These are phyloP conservation scores for Saturnispora hagleri DNA, from an alignment of 805 yeast genomes.

Conservation along the genomic window DNA sequence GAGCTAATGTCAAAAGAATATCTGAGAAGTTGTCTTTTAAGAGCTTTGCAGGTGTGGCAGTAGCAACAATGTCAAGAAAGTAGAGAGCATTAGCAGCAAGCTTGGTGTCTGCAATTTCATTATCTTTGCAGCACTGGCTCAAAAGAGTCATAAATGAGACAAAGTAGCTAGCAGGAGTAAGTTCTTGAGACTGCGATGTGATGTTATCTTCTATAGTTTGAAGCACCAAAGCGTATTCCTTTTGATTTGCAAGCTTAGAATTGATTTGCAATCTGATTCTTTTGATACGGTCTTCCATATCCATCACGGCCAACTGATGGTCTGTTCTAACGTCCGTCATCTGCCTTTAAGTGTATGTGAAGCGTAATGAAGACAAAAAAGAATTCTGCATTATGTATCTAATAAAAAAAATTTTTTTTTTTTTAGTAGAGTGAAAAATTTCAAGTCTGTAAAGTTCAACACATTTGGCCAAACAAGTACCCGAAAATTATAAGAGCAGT, in stretches of 20 bases:
- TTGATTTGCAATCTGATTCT: constrained; percentile 61
- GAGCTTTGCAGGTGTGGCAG: constrained; percentile 59
- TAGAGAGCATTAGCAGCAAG: constrained; percentile 74
- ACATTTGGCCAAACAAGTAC: not conserved
- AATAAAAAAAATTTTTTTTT: not conserved
- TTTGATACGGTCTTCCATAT: constrained; percentile 52
- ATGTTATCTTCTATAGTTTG: constrained; percentile 88
- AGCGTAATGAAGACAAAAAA: not conserved
- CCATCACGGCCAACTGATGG: constrained; percentile 25
- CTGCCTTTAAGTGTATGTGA: not conserved
- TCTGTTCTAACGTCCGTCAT: constrained; percentile 10
- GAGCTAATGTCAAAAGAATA: constrained; percentile 71
- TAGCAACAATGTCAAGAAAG: constrained; percentile 70
- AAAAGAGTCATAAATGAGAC: constrained; percentile 74
- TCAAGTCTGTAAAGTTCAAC: not conserved
- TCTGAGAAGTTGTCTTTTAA: constrained; percentile 69
- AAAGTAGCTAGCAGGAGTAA: constrained; percentile 72
- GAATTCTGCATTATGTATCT: not conserved
- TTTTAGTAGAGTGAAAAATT: not conserved
- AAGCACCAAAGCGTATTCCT: constrained; percentile 71
- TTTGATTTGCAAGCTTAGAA: constrained; percentile 83
- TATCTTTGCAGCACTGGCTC: constrained; percentile 57
- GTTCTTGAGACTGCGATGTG: constrained; percentile 50
- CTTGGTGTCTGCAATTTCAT: constrained; percentile 44
- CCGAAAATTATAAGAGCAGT: not conserved